These are phyloP conservation scores for Sarcodon sp. DNA, from an alignment of 768 basidiomycete genomes.

Conservation along the genomic window DNA sequence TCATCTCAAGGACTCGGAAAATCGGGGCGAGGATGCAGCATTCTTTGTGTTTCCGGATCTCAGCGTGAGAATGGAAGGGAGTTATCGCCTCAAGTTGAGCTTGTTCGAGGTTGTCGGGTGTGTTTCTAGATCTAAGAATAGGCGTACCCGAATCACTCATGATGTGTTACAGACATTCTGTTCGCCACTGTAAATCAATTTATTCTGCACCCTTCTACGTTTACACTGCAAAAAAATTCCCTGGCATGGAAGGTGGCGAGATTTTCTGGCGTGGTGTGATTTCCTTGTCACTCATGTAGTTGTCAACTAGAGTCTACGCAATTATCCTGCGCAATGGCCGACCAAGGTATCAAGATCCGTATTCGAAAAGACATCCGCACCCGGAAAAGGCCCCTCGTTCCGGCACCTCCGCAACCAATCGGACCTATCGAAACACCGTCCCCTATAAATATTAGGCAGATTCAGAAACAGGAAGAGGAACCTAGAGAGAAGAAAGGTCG, in stretches of 20 bases:
- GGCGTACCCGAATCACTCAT: neutral
- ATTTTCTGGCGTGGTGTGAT: constrained; percentile 1
- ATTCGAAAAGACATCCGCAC: constrained; percentile 87
- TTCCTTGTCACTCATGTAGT: neutral
- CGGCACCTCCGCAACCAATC: neutral
- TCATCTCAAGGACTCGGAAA: constrained; percentile 63
- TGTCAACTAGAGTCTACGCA: constrained; percentile 63
- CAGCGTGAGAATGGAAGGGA: constrained; percentile 84
- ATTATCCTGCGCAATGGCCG: constrained; percentile 82
- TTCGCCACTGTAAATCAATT: constrained; percentile 71
- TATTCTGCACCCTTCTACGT: constrained; percentile 87
- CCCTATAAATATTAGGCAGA: constrained; percentile 7
- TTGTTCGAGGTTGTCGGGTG: constrained; percentile 90
- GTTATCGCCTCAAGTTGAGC: constrained; percentile 61
- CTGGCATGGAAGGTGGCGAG: constrained; percentile 77
- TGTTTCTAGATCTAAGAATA: constrained; percentile 18
- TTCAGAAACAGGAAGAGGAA: constrained; percentile 3
- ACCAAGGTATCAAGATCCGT: constrained; percentile 91
- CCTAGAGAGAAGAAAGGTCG: neutral
- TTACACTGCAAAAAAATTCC: constrained; percentile 93
- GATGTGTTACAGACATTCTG: constrained; percentile 4
- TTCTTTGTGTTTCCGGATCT: constrained; percentile 97
- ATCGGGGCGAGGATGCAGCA: constrained; percentile 58
- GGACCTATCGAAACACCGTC: neutral
- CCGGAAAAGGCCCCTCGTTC: constrained; percentile 42